These are phyloP conservation scores for Onygenales sp. DNA, from an alignment of 2,329 filamentous ascomycete genomes.

Conservation along the genomic window DNA sequence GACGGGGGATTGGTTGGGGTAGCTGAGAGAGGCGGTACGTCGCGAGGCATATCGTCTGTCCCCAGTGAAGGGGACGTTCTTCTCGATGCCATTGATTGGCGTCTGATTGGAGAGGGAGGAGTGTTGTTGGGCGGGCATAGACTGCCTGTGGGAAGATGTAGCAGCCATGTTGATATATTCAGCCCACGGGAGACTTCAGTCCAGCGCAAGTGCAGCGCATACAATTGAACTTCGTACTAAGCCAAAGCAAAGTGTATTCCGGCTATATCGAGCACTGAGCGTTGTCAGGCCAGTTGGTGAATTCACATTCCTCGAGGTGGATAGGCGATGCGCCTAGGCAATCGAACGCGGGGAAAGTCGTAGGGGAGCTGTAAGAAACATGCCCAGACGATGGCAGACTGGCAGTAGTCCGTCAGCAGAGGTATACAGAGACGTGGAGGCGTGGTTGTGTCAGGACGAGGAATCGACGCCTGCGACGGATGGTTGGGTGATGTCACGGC, in stretches of 20 bases:
- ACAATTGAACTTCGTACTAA: neutral
- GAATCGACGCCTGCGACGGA: neutral
- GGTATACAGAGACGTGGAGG: neutral
- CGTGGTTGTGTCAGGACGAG: neutral
- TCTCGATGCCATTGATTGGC: slow-evolving; percentile 11
- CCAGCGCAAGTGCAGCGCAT: neutral
- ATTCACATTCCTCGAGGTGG: neutral
- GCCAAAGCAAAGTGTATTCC: neutral
- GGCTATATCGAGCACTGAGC: neutral
- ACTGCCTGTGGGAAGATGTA: neutral
- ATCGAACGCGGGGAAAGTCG: neutral
- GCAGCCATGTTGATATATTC: neutral
- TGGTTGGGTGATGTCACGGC: neutral
- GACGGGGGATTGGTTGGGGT: slow-evolving; percentile 1
- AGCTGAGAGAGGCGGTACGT: neutral
- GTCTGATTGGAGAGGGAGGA: slow-evolving; percentile 2
- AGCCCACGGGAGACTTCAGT: neutral
- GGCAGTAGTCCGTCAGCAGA: neutral
- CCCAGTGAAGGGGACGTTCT: slow-evolving; percentile 13
- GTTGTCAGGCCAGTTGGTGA: neutral
- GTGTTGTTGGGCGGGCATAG: neutral
- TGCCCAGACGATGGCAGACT: neutral
- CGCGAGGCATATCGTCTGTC: neutral
- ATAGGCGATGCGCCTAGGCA: neutral
- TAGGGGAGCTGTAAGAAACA: neutral